phyloP scores from a whole-genome alignment of 106 monocot genomes.

The Apostasia ramifera region DNA sequence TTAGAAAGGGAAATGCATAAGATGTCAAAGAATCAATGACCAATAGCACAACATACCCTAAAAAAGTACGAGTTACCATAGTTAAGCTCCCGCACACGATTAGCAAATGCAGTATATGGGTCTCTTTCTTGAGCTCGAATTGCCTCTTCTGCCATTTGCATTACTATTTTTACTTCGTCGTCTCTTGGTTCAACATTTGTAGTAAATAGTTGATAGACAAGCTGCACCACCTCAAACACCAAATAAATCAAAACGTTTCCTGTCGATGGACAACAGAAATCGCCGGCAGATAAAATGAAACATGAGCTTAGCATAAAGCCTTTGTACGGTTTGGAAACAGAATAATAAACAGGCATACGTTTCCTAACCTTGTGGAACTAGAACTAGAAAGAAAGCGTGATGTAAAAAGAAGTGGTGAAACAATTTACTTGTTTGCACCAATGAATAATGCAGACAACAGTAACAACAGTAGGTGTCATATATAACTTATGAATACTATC shows the following conservation, averaged over 20 bases:
- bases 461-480: too few relatives aligned
- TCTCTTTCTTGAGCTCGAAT: conserved; percentile 98
- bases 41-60: conserved; percentile 34
- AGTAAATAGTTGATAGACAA: conserved; percentile 97
- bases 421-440: too few relatives aligned
- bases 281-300: background rate
- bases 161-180: conserved; percentile 97
- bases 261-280: background rate
- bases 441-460: too few relatives aligned
- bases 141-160: conserved; percentile 99
- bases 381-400: too few relatives aligned
- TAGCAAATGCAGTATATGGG: conserved; percentile 92
- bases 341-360: background rate
- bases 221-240: conserved; percentile 35
- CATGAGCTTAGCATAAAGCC: conserved; percentile 1
- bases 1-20: conserved; percentile 1
- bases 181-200: conserved; percentile 80
- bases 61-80: conserved; percentile 96
- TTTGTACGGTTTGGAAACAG: background rate
- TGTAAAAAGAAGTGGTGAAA: too few relatives aligned
- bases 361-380: too few relatives aligned
- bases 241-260: background rate
- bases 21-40: background rate
- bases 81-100: conserved; percentile 89
- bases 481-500: too few relatives aligned